Conservation (phyloP, 495 filamentous ascomycete species). For the Penicillium desertorum region DNA sequence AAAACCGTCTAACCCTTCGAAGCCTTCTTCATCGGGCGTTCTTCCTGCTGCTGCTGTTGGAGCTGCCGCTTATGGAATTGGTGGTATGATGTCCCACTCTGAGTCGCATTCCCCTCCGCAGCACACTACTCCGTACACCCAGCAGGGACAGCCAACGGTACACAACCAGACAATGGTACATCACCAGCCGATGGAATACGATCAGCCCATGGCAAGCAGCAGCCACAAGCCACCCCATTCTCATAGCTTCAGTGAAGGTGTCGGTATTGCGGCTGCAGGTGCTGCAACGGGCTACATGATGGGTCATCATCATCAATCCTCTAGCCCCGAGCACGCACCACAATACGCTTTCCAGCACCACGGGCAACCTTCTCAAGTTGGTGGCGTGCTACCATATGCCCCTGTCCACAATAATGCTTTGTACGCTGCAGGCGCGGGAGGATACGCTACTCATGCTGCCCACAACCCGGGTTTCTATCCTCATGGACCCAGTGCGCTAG, state of each 20-base stretch:
- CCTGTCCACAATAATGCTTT: constrained; percentile 38
- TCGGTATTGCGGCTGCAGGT: constrained; percentile 48
- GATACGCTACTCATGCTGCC: constrained; percentile 40
- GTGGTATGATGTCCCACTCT: constrained; percentile 20
- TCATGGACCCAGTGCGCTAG: constrained; percentile 33
- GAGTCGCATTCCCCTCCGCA: constrained; percentile 20
- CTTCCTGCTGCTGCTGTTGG: constrained; percentile 26
- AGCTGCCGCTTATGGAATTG: constrained; percentile 32
- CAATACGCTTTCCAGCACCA: constrained; percentile 36
- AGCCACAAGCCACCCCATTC: constrained; percentile 29
- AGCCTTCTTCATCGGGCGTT: constrained; percentile 29
- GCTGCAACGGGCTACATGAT: constrained; percentile 53
- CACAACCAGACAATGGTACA: not conserved
- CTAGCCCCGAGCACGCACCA: constrained; percentile 31
- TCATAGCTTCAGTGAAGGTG: constrained; percentile 35
- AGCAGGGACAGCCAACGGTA: constrained; percentile 8
- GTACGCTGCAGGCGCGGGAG: constrained; percentile 46
- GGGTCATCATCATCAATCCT: constrained; percentile 42
- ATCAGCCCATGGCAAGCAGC: constrained; percentile 16
- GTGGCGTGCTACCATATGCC: constrained; percentile 32
- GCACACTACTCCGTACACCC: constrained; percentile 22
- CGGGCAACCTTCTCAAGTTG: constrained; percentile 30
- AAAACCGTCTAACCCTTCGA: constrained; percentile 27
- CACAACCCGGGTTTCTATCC: constrained; percentile 29
- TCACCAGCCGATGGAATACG: not conserved